Percentiles rank a stretch among this genome's conserved stretches.
phyloP scores from a whole-genome alignment of 2,329 filamentous ascomycete genomes.

The Ophiostoma sp. region DNA sequence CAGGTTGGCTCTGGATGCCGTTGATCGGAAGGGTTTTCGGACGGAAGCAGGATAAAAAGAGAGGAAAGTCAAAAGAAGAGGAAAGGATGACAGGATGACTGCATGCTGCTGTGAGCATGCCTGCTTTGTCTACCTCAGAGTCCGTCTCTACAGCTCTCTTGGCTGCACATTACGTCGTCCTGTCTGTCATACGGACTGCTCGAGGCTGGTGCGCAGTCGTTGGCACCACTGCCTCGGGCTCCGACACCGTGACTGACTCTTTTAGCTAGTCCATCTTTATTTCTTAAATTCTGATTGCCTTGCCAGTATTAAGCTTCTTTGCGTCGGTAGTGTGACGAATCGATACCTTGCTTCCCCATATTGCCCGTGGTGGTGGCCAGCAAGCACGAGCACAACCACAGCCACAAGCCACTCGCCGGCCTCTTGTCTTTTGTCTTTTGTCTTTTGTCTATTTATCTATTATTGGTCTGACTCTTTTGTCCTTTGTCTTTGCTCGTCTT shows the following conservation, averaged over 20 bases:
- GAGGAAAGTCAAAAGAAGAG: background rate
- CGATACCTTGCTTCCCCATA: background rate
- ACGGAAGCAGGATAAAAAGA: background rate
- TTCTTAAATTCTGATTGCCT: background rate
- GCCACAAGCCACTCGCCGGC: background rate
- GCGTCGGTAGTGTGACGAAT: background rate
- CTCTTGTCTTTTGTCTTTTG: background rate
- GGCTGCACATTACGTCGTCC: background rate
- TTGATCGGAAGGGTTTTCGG: background rate
- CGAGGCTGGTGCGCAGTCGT: background rate
- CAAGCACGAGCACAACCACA: background rate
- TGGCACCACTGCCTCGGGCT: background rate
- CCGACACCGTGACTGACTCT: background rate
- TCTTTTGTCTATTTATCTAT: background rate
- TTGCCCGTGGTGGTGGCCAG: background rate
- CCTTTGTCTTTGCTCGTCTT: background rate
- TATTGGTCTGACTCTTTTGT: background rate
- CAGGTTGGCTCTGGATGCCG: background rate
- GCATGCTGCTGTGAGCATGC: background rate
- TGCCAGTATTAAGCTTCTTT: background rate
- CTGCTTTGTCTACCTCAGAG: background rate
- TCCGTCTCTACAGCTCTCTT: background rate
- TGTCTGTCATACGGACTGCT: slow-evolving; percentile 5
- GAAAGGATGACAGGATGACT: background rate
- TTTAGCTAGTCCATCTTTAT: background rate